Evolutionary conservation across 2,329 filamentous ascomycete species (phyloP).

Genomic region (Epichloe amarillans): DNA sequence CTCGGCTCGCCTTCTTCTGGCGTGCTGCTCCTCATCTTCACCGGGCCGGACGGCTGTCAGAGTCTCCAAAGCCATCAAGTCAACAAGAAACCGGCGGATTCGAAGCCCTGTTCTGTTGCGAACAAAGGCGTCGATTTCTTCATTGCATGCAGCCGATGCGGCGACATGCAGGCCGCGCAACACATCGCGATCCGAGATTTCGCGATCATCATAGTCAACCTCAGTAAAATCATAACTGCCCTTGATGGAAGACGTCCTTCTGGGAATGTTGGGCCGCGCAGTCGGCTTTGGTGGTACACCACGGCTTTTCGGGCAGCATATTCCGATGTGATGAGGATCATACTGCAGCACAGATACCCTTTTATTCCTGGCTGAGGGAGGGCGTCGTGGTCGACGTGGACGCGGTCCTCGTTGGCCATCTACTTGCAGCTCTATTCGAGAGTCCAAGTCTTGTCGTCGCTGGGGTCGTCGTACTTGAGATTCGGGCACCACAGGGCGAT

Average conservation of each 20-base stretch:
- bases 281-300: slow-evolving; percentile 12
- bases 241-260: slow-evolving; percentile 22
- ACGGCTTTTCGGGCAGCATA: slow-evolving; percentile 16
- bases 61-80: slow-evolving; percentile 37
- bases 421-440: background rate
- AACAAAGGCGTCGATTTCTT: slow-evolving; percentile 39
- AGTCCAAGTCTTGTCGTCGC: background rate
- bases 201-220: slow-evolving; percentile 21
- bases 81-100: slow-evolving; percentile 40
- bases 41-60: slow-evolving; percentile 20
- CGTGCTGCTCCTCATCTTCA: slow-evolving; percentile 14
- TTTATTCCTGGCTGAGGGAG: background rate
- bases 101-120: slow-evolving; percentile 36
- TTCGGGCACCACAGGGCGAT: background rate
- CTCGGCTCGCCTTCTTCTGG: slow-evolving; percentile 17
- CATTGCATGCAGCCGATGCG: slow-evolving; percentile 41
- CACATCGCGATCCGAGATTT: slow-evolving; percentile 36
- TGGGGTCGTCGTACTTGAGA: background rate
- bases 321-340: slow-evolving; percentile 12
- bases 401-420: background rate
- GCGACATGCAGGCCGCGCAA: slow-evolving; percentile 42
- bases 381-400: background rate
- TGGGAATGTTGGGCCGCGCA: slow-evolving; percentile 22
- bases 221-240: slow-evolving; percentile 11
- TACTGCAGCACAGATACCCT: slow-evolving; percentile 1